Evolutionary conservation across 1,139 yeast species (phyloP).

Genomic region (Sugiyamaella xylanicola): DNA sequence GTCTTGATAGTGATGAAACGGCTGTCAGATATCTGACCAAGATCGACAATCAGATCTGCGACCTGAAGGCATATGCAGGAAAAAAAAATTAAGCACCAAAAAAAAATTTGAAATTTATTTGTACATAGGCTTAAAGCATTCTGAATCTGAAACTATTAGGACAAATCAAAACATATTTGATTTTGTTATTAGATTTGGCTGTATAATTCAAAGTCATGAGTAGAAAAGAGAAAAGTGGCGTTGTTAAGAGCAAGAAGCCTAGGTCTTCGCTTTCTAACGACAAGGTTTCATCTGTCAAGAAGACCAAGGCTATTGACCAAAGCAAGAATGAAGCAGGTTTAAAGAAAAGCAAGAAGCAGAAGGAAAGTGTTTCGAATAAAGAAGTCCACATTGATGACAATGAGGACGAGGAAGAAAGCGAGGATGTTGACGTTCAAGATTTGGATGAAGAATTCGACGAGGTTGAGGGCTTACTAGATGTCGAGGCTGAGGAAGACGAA

Average conservation of each 20-base stretch:
- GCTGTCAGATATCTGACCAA: not conserved
- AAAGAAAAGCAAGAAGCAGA: conserved; percentile 25
- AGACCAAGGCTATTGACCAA: conserved; percentile 6
- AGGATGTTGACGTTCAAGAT: conserved; percentile 34
- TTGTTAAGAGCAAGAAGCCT: conserved; percentile 8
- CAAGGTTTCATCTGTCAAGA: conserved; percentile 14
- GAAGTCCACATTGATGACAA: conserved; percentile 25
- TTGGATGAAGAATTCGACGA: conserved; percentile 34
- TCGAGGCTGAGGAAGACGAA: conserved; percentile 25
- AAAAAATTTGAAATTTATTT: conserved; percentile 11
- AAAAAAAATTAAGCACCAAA: conserved; percentile 5
- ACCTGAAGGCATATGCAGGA: not conserved
- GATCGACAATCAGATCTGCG: conserved; percentile 6
- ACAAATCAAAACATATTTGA: not conserved
- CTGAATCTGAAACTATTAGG: too few species aligned
- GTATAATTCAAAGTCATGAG: conserved; percentile 3
- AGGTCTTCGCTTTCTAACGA: conserved; percentile 15
- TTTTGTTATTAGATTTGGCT: not conserved
- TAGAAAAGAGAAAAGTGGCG: conserved; percentile 17
- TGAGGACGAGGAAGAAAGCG: conserved; percentile 28
- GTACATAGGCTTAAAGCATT: not conserved
- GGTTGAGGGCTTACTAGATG: conserved; percentile 32
- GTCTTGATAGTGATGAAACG: too few species aligned
- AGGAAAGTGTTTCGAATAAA: conserved; percentile 18
- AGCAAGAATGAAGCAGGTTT: conserved; percentile 16